Evolutionary conservation across 2,329 filamentous ascomycete species (phyloP).

Genomic region (Hypoxylon sp.): DNA sequence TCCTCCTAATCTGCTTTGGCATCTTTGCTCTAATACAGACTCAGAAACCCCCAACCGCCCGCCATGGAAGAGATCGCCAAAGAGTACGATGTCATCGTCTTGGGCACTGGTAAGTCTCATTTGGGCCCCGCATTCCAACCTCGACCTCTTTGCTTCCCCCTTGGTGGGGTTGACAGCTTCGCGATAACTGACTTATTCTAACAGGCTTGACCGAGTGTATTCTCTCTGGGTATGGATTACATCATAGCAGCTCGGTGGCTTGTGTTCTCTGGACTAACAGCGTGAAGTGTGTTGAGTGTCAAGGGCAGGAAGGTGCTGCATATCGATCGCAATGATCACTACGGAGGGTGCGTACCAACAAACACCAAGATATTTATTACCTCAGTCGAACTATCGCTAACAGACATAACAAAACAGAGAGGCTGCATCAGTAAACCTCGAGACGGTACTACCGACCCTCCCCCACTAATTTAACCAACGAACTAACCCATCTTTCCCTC

Average conservation of each 20-base stretch:
- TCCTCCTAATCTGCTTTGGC: slow-evolving; percentile 21
- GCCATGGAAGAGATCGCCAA: slow-evolving; percentile 97
- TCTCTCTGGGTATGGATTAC: slow-evolving; percentile 83
- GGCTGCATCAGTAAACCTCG: slow-evolving; percentile 95
- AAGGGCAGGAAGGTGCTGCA: slow-evolving; percentile 99
- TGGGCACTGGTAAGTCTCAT: slow-evolving; percentile 85
- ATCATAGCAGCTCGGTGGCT: slow-evolving; percentile 18
- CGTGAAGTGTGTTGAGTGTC: slow-evolving; percentile 86
- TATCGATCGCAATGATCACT: slow-evolving; percentile 98
- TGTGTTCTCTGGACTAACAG: slow-evolving; percentile 7
- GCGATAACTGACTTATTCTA: slow-evolving; percentile 52
- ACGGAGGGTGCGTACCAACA: slow-evolving; percentile 81
- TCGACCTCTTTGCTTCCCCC: slow-evolving; percentile 17
- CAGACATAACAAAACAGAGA: slow-evolving; percentile 70
- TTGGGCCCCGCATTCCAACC: slow-evolving; percentile 48
- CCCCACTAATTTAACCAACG: slow-evolving; percentile 22
- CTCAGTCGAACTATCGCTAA: slow-evolving; percentile 37
- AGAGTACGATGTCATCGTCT: slow-evolving; percentile 98
- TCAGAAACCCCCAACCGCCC: slow-evolving; percentile 45
- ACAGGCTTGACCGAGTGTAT: slow-evolving; percentile 98
- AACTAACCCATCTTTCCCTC: slow-evolving; percentile 29
- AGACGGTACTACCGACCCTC: slow-evolving; percentile 72
- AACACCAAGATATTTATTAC: slow-evolving; percentile 19
- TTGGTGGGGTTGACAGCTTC: slow-evolving; percentile 36
- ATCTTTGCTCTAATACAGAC: slow-evolving; percentile 46